Base-by-base conservation (phyloP, 2,329 filamentous ascomycete genomes). In the Colletotrichum tropicale region DNA sequence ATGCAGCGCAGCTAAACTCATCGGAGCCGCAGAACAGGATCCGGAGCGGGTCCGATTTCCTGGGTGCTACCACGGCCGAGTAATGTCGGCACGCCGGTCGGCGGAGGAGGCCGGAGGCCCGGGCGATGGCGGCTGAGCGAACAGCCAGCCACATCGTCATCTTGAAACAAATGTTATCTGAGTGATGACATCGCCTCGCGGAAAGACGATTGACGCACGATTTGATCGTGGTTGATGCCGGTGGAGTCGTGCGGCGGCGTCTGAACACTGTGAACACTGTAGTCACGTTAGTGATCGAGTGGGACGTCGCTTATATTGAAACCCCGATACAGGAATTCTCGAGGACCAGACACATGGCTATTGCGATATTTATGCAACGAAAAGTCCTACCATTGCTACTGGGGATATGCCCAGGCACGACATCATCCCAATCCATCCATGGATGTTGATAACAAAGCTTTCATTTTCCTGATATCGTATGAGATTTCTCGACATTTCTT, bases 11-110 rank as follows among this genome's bases (percentile, higher is more conserved):
- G 86, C 96, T 98, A 85, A 98, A 98, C 4, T 93, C 89, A 84
- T 99, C 97, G 5, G 96, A 97, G 77, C 97, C 97, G 85, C 96
- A 98, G 85, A 98, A 99, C 6, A 99, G 90, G 70, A 99, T 95
- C 38, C 93, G 90, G 36, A 99, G 88, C 5, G 95, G 94, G 6
- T 92, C 88, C 1, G 88, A 86, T 7, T n/a, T 21, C 16, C 18
- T 15, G 16, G 10, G 8, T 21, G 71, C 32, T 8, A 60, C 36
- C 6, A 48, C 34, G 15, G 21, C 70, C 56, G 73, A 75, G 34
- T 75, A 75, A 10, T 28, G 34, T 3, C 73, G 73, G 10, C 60
- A 48, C 6, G 69, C 26, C 26, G 64, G 58, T 13, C 64, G 70
- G 21, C 64, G 65, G 10, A 18, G 26, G 26, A 36, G 21, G 34